phyloP scores from a whole-genome alignment of 2,329 filamentous ascomycete genomes.

The Aschersonia sp. region DNA sequence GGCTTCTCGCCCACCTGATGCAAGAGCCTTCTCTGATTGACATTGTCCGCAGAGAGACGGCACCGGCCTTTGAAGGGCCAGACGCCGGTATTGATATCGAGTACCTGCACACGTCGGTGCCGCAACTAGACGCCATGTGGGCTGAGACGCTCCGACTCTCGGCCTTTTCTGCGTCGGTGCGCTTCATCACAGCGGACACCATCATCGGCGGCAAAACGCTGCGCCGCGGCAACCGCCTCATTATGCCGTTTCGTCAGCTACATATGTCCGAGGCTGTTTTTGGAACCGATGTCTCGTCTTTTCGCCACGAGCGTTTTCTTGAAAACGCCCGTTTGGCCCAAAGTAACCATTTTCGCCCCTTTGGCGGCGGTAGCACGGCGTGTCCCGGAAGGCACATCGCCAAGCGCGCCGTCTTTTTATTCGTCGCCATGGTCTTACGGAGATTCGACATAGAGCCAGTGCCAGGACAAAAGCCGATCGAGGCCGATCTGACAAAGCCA shows the following conservation, averaged over 20 bases:
- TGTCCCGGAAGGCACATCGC: conserved; percentile 12
- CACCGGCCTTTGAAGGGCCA: conserved; percentile 7
- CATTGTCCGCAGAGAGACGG: conserved; percentile 9
- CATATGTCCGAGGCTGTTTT: conserved; percentile 8
- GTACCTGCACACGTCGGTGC: conserved; percentile 10
- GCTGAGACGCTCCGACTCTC: conserved; percentile 12
- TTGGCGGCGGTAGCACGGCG: conserved; percentile 14
- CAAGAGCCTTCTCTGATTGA: conserved; percentile 7
- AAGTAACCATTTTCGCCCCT: conserved; percentile 9
- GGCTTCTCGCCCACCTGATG: conserved; percentile 11
- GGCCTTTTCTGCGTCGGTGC: conserved; percentile 10
- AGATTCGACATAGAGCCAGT: conserved; percentile 5
- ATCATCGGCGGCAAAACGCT: conserved; percentile 13
- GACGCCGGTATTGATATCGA: conserved; percentile 15
- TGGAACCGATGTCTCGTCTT: conserved; percentile 6
- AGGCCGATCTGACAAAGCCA: background rate
- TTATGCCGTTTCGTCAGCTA: conserved; percentile 13
- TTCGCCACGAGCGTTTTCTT: conserved; percentile 7
- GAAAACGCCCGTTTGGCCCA: conserved; percentile 4
- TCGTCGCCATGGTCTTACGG: conserved; percentile 10
- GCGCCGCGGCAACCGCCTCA: conserved; percentile 11
- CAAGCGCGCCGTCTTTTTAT: conserved; percentile 2
- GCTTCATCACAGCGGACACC: conserved; percentile 8
- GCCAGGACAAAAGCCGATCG: background rate
- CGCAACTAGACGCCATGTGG: conserved; percentile 11